Percentiles rank a stretch among this genome's conserved stretches.
Conservation (phyloP, 257 asterid species). For the Nicotiana otophora region DNA sequence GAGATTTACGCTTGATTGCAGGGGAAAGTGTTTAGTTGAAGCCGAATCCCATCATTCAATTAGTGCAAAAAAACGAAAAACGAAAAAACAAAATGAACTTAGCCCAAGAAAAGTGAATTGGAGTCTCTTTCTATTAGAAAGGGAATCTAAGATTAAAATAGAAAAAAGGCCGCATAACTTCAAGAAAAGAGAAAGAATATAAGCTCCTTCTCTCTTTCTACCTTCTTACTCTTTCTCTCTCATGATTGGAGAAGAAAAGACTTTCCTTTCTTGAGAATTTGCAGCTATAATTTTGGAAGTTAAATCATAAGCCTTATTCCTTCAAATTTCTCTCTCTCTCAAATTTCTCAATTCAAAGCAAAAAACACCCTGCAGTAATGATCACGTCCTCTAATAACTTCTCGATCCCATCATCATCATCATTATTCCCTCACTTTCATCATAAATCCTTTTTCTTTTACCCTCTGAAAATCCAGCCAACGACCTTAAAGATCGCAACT, state of each 20-base stretch:
- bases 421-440: constrained; percentile 55
- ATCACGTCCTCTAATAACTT: constrained; percentile 47
- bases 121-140: not conserved
- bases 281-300: not conserved
- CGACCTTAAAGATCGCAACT: constrained; percentile 19
- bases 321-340: not conserved
- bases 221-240: not conserved
- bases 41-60: not conserved
- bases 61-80: not conserved
- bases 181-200: constrained; percentile 1
- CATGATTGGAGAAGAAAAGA: not conserved
- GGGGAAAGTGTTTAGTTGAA: not conserved
- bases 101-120: not conserved
- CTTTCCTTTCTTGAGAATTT: not conserved
- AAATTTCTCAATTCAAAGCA: not conserved
- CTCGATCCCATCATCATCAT: constrained; percentile 49
- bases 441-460: constrained; percentile 37
- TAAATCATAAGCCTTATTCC: not conserved
- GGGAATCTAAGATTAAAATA: no score
- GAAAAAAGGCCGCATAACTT: not conserved
- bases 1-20: not conserved
- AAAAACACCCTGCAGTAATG: constrained; percentile 25
- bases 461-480: constrained; percentile 7
- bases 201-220: not conserved
- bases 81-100: not conserved